Base-by-base conservation (phyloP, 306 rosid genomes). In the Citrullus mucosospermus region DNA sequence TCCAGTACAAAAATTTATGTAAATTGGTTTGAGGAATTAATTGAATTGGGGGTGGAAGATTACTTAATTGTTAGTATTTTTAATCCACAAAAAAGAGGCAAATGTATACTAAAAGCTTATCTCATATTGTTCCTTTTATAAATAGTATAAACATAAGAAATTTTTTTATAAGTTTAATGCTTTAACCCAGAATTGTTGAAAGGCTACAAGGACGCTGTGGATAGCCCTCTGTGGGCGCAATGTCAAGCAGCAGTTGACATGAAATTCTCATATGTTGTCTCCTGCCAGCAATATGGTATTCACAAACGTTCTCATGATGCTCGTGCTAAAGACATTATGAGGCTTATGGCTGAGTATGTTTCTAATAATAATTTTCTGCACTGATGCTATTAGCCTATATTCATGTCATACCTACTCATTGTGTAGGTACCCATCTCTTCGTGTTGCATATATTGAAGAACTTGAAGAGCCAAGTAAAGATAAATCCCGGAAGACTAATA, bases 161-260 rank as follows among this genome's bases (percentile, higher is more conserved):
- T 71, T 46, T 5, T 43, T 71, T 80, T 83, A 39, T 78, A 68
- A 65, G 59, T 59, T 81, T 50, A 77, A 85, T 83, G 78, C 48
- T 77, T 72, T 60, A 60, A 60, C 76, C 60, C 89, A 93, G 98
- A 80, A 14, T 88, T 95, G 61, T 85, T 83, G 96, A 88, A 86
- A 81, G 97, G 98, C 81, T 95, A 95, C 85, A 95, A 91, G 90
- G 97, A 96, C 50, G 97, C 97, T 72, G 97, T 91, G 82, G 96
- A 92, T 72, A 79, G 87, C 83, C 83, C 97, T 8, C 73, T 91
- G 78, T 83, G 92, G 95, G 89, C 88, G 44, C 89, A 95, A 67
- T 92, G 93, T 84, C 98, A 92, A 81, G 91, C 97, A 50, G 80
- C 91, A 58, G 97, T 93, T 39, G 97, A 95, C 84, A 83, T 95